Evolutionary conservation across 257 asterid species (phyloP), one percentile per base, ranked within the genome.

Genomic region (Orobanche coerulescens): DNA sequence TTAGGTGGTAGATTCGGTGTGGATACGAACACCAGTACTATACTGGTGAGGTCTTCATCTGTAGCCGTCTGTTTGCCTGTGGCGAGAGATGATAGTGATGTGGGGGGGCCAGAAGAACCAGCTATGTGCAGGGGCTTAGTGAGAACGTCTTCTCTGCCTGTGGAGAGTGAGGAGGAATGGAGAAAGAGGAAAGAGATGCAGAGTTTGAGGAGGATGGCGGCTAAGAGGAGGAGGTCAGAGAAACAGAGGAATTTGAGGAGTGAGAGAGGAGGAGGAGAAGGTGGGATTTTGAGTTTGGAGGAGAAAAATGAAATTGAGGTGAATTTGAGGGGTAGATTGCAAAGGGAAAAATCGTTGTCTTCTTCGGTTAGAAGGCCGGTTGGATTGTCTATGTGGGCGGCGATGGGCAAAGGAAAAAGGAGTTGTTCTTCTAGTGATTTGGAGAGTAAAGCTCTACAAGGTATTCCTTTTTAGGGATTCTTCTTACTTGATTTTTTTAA

Each of bases 1-100:
- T 73, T 91, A 62, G 96, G 96, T 30, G 98, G 98, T 7, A 82
- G 82, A 78, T 88, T 91, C 74, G 98, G 98, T 6, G 88, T 91
- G 50, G 98, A 91, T 63, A 91, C 74, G 70, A 77, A 73, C 68
- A 65, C 81, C 4, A 1, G 13, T 6, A 74, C 66, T 26, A 82
- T 75, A 47, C 56, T 91, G 72, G 51, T 58, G 37, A 78, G 96
- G 68, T 85, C 98, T 30, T 77, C 95, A 43, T 88, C 96, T 1
- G 59, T 86, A 39, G 96, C 98, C 5, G 77, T 84, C 55, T 86
- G 84, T 69, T 73, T 88, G 11, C 95, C 95, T 1, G 67, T 70
- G 33, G 84, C 76, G 12, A 82, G 81, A 62, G 94, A 84, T 36
- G 94, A 84, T 64, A 77, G 61, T 52, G 81, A 71, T 16, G 64